These are phyloP conservation scores for Penicillium sp. DNA, from an alignment of 2,329 filamentous ascomycete genomes.

Conservation along the genomic window DNA sequence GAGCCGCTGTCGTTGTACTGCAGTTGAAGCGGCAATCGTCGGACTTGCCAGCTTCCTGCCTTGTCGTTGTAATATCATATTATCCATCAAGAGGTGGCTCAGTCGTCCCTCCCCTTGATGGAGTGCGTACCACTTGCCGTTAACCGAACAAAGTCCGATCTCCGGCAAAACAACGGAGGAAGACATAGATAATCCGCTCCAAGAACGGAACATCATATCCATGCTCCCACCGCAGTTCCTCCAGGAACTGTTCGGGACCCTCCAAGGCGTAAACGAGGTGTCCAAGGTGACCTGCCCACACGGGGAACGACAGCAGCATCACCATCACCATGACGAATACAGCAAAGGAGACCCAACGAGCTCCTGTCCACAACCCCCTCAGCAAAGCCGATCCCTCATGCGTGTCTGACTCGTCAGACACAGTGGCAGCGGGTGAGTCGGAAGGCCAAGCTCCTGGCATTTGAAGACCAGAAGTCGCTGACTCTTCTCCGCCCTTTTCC, in stretches of 20 bases:
- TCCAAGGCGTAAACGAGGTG: background rate
- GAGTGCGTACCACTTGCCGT: background rate
- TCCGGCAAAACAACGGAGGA: conserved; percentile 2
- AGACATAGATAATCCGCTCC: background rate
- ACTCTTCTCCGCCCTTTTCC: background rate
- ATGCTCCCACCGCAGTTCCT: conserved; percentile 2
- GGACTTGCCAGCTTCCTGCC: background rate
- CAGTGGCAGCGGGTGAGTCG: background rate
- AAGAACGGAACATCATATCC: background rate
- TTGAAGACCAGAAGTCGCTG: background rate
- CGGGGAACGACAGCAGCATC: background rate
- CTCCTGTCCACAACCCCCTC: background rate
- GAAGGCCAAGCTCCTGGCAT: conserved; percentile 1
- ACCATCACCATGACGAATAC: background rate
- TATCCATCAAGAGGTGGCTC: background rate
- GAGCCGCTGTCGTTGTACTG: background rate
- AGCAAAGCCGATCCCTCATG: background rate
- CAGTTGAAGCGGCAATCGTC: background rate
- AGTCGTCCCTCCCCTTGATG: conserved; percentile 6
- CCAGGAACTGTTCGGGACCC: background rate
- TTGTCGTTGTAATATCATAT: background rate
- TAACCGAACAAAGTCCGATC: conserved; percentile 4
- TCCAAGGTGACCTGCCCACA: background rate
- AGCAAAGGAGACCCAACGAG: background rate
- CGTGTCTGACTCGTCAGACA: background rate